Base-by-base conservation (phyloP, 352 stramenopile genomes). In the Phytophthora gonapodyides region DNA sequence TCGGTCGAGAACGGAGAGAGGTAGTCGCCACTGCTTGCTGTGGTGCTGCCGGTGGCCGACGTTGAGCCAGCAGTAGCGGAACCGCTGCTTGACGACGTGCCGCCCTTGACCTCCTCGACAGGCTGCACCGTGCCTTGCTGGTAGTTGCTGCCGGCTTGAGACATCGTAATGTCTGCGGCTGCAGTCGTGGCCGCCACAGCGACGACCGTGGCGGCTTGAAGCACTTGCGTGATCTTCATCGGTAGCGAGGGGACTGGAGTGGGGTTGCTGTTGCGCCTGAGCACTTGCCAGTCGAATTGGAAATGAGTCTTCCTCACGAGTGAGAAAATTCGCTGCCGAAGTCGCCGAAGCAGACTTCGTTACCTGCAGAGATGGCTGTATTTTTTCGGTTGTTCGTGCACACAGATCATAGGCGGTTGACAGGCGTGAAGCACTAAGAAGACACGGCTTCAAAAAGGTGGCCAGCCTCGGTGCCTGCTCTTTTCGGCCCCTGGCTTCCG, bases 1-100 rank as follows among this genome's bases (percentile, higher is more conserved):
- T 73, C 70, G 13, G 77, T 89, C n/a, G 65, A 61, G 54, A 89
- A 87, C 17, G 80, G 64, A 47, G 76, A 59, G 9, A 81, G 30
- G 55, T 71, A 76, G 44, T 61, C 56, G 21, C 43, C 49, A 19
- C 10, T 69, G 40, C 34, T 48, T 15, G 40, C 12, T 31, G 45
- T 52, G 7, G 19, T 45, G 15, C 34, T 57, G 8, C 53, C 36
- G 19, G 45, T 63, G 36, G 52, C 63, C 52, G 52, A 68, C 10
- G 44, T 49, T 12, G 36, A 40, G 27, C 21, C 53, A 9, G 30
- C 33, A 36, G 15, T 53, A 37, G 27, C 31, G 10, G 60, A 63
- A 7, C 52, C 38, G 30, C 13, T 57, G 35, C 37, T 64, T 12
- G 53, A 57, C 5, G 33, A 58, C 21, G 48, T 38, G 13, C 19